Evolutionary conservation across 2,329 filamentous ascomycete species (phyloP), one percentile per base, ranked within the genome.

Genomic region (Apiospora arundinis): DNA sequence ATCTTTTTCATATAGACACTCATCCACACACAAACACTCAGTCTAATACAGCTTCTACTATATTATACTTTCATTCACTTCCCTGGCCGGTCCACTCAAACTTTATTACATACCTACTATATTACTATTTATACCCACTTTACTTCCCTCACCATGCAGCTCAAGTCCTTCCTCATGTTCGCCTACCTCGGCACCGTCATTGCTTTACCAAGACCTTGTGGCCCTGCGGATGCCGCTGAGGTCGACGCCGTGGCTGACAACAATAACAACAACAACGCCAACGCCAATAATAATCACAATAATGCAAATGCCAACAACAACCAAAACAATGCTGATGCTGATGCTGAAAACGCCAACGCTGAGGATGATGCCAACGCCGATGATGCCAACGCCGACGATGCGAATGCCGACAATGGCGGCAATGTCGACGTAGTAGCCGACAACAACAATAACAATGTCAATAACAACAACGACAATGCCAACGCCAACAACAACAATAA

Each of bases 181-280:
- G 52, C 52, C 52, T 60, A 37, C 28, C 52, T 60, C 21, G 52
- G 52, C 52, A 60, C 52, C 28, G 25, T 32, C 52, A 60, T 60
- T 16, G 52, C 52, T 9, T 9, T 18, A 16, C 52, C 52, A 3
- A 60, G 6, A 8, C 52, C 52, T 21, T 60, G 52, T 21, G 9
- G 52, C 28, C 32, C 32, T 21, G 28, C 0, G 28, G 52, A 60
- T 37, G 28, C 4, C n/a, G 14, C 12, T 49, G n/a, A 23, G 12
- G 48, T 49, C 4, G 42, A 12, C 25, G n/a, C n/a, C 12, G 42
- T 45, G 42, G 14, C 42, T 45, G 42, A 16, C 48, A 23, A 23
- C n/a, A 23, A 23, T 11, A 11, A 49, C 21, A 23, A n/a, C 21
- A 14, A 9, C 9, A 42, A 42, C 12, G 46, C 46, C 18, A 14